Evolutionary conservation across 768 basidiomycete species (phyloP).

Genomic region (Tylopilus sp.): DNA sequence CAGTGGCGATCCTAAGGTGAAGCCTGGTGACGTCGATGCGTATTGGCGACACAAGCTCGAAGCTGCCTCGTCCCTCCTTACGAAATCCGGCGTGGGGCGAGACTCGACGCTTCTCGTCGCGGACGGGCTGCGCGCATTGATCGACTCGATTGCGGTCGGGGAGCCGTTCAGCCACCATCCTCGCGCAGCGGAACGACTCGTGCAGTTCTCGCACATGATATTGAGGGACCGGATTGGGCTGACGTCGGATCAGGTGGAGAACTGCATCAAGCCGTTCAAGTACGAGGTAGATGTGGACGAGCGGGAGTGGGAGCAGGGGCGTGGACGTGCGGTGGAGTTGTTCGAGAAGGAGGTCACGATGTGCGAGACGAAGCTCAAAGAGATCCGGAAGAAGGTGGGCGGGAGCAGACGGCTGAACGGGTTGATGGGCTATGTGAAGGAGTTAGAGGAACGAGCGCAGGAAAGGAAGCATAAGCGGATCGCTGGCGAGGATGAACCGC

Average conservation of each 20-base stretch:
- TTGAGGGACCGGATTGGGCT: constrained; percentile 88
- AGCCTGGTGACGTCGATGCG: constrained; percentile 73
- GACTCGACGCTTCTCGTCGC: constrained; percentile 94
- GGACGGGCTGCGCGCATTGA: constrained; percentile 84
- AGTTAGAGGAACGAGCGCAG: constrained; percentile 72
- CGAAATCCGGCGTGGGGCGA: constrained; percentile 93
- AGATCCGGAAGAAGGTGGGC: constrained; percentile 86
- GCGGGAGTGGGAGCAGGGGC: constrained; percentile 87
- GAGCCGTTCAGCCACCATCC: constrained; percentile 95
- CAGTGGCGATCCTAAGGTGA: constrained; percentile 65
- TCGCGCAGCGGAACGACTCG: constrained; percentile 80
- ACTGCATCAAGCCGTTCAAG: constrained; percentile 99
- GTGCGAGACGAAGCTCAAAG: constrained; percentile 84
- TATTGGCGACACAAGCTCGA: constrained; percentile 98
- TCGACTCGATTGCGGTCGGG: constrained; percentile 81
- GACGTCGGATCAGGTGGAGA: constrained; percentile 98
- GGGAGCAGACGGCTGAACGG: constrained; percentile 75
- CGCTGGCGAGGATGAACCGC: constrained; percentile 37
- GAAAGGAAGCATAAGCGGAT: constrained; percentile 55
- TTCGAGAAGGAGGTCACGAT: constrained; percentile 81
- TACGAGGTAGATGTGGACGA: constrained; percentile 95
- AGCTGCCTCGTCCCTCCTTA: constrained; percentile 87
- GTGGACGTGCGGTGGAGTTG: constrained; percentile 68
- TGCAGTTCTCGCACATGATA: constrained; percentile 90
- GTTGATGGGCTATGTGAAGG: constrained; percentile 77